Evolutionary conservation across 2,329 filamentous ascomycete genomes (phyloP), one percentile per base, ranked within the genome.

Genomic region (Ceratocystis smalleyi): DNA sequence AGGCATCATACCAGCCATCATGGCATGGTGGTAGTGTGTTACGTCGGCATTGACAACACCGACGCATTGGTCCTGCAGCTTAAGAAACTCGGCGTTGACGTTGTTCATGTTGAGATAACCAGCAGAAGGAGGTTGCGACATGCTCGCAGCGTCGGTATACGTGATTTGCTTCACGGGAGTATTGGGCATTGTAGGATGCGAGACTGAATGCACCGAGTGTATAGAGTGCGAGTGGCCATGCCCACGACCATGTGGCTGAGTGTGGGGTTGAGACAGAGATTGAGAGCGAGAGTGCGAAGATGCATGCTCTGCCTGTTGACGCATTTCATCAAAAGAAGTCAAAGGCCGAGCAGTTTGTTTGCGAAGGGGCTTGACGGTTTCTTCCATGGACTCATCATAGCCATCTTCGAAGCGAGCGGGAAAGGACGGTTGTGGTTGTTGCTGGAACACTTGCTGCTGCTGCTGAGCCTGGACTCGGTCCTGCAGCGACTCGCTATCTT

Each of bases 301-400:
- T 22, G 75, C 73, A 67, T 77, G 77, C 70, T 84, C 82, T 19
- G 80, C 76, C 65, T 81, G 79, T 68, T 79, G 77, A 68, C 79
- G 77, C 77, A 84, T 79, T 62, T 83, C 80, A 59, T 83, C 79
- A 69, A 86, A 85, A 65, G 82, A 76, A 40, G 76, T 79, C 67
- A 78, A 77, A 43, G 77, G 73, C 47, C 77, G 76, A 67, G 77
- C 78, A 40, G 72, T 70, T 35, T 74, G 76, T 63, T 71, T 74
- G 43, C 77, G 76, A 32, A 64, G 62, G 4, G 83, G 83, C 74
- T 84, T 85, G 69, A 86, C 77, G 0, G 83, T 85, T 72, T 84
- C 82, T 70, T 85, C 83, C 80, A 84, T 83, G 15, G 82, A 84
- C 72, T 83, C 82, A 69, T 86, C 83, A 68, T 84, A 84, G 57